Evolutionary conservation across 495 filamentous ascomycete species (phyloP).

Genomic region (Annulohypoxylon moriforme): DNA sequence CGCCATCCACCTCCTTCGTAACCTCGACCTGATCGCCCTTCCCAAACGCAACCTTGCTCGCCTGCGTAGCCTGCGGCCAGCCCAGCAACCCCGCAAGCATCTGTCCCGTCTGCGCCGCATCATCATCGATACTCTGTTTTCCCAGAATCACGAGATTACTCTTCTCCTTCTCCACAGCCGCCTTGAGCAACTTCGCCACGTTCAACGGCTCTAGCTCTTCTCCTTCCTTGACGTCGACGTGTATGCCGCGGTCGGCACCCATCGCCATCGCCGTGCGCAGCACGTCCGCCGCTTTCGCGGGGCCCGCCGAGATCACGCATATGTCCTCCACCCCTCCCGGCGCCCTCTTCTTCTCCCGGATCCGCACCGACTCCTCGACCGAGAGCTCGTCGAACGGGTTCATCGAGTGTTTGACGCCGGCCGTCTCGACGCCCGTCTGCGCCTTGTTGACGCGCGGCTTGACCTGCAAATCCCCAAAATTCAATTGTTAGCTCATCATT

Average conservation of each 20-base stretch:
- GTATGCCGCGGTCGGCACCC: conserved; percentile 92
- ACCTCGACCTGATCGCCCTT: conserved; percentile 72
- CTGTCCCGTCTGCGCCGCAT: conserved; percentile 95
- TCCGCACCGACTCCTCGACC: conserved; percentile 92
- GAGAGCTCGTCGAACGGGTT: conserved; percentile 99
- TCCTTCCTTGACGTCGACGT: conserved; percentile 76
- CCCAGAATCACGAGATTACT: conserved; percentile 92
- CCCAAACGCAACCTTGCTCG: conserved; percentile 79
- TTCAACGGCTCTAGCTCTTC: conserved; percentile 85
- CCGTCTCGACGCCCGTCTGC: conserved; percentile 90
- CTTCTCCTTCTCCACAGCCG: conserved; percentile 81
- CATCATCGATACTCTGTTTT: conserved; percentile 98
- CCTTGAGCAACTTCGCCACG: conserved; percentile 87
- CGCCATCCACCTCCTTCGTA: conserved; percentile 92
- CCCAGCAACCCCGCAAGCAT: conserved; percentile 94
- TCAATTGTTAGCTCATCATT: conserved; percentile 23
- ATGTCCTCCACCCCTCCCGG: conserved; percentile 81
- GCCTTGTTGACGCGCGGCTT: conserved; percentile 98
- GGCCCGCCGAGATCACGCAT: conserved; percentile 87
- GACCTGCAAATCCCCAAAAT: conserved; percentile 66
- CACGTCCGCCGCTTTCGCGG: conserved; percentile 84
- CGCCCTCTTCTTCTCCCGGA: conserved; percentile 81
- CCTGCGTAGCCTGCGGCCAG: conserved; percentile 96
- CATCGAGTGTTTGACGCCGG: conserved; percentile 94
- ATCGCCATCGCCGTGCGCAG: conserved; percentile 98